phyloP scores from a whole-genome alignment of 2,329 filamentous ascomycete genomes.

The Apiospora marii region DNA sequence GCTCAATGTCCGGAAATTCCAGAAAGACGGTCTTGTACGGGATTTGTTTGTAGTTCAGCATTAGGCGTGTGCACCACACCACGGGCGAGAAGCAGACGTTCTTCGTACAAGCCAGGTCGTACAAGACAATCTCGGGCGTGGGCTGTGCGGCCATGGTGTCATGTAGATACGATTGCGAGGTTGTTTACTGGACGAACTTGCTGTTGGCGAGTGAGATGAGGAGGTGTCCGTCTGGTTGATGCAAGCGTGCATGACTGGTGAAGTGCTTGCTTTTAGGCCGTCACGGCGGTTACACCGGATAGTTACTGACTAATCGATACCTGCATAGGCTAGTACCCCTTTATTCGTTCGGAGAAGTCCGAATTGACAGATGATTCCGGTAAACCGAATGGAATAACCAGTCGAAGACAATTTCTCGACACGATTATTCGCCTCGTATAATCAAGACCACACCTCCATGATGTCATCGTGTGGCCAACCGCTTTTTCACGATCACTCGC shows the following conservation, averaged over 20 bases:
- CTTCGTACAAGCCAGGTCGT: slow-evolving; percentile 50
- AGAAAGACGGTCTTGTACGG: slow-evolving; percentile 51
- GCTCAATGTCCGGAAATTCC: slow-evolving; percentile 52
- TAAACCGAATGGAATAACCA: not conserved
- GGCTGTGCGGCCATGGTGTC: not conserved
- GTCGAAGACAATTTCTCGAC: not conserved
- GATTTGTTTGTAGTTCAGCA: slow-evolving; percentile 53
- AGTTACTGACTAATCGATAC: not conserved
- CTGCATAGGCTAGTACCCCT: not conserved
- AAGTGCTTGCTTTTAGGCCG: not conserved
- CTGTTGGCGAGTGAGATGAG: not conserved
- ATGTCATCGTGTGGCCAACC: not conserved
- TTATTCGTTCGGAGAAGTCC: not conserved
- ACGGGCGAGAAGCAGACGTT: slow-evolving; percentile 50
- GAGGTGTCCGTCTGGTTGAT: not conserved
- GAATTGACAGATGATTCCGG: too few relatives aligned
- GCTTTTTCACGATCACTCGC: not conserved
- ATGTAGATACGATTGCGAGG: not conserved
- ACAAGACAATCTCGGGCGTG: slow-evolving; percentile 47
- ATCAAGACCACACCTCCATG: too few relatives aligned
- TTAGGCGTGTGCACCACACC: slow-evolving; percentile 52
- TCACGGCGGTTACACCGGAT: not conserved
- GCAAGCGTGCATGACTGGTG: too few relatives aligned
- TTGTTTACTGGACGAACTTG: not conserved
- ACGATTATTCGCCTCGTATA: not conserved